Percentiles rank a stretch among this genome's conserved stretches.
Evolutionary conservation across 2,329 filamentous ascomycete species (phyloP).

Genomic region (Fusarium circinatum): DNA sequence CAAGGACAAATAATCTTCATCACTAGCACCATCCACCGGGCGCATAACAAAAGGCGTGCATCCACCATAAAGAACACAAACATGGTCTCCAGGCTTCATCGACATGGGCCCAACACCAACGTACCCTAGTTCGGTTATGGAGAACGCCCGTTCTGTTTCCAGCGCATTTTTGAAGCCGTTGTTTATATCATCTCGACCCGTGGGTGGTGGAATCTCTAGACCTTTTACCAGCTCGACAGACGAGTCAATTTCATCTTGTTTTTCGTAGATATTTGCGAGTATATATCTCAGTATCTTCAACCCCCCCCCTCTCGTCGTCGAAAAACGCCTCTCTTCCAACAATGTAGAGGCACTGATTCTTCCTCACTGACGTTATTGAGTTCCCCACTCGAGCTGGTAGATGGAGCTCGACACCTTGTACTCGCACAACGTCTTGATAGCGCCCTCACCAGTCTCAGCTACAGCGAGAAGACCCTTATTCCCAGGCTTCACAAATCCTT

Average conservation of each 20-base stretch:
- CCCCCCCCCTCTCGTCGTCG: too few relatives aligned
- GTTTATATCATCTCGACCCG: rapidly evolving
- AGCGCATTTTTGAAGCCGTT: neutral
- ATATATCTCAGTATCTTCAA: too few relatives aligned
- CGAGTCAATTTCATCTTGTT: neutral
- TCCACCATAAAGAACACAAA: neutral
- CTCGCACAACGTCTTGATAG: conserved; percentile 73
- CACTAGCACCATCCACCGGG: too few relatives aligned
- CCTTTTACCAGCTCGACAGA: rapidly evolving
- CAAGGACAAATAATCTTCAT: neutral
- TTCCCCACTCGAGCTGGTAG: conserved; percentile 85
- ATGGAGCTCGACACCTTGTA: conserved; percentile 81
- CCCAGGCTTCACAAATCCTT: conserved; percentile 78
- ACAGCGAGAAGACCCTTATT: conserved; percentile 83
- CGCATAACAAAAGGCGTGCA: neutral
- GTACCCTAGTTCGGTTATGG: neutral
- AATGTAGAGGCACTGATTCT: too few relatives aligned
- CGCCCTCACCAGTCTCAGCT: conserved; percentile 76
- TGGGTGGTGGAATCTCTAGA: neutral
- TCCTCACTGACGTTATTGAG: too few relatives aligned
- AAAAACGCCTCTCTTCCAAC: too few relatives aligned
- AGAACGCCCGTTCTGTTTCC: rapidly evolving
- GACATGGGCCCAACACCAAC: rapidly evolving
- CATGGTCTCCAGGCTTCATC: neutral
- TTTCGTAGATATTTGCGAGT: neutral